Base-by-base conservation (phyloP, 2,329 filamentous ascomycete species). In the Botryosphaeria agaves region DNA sequence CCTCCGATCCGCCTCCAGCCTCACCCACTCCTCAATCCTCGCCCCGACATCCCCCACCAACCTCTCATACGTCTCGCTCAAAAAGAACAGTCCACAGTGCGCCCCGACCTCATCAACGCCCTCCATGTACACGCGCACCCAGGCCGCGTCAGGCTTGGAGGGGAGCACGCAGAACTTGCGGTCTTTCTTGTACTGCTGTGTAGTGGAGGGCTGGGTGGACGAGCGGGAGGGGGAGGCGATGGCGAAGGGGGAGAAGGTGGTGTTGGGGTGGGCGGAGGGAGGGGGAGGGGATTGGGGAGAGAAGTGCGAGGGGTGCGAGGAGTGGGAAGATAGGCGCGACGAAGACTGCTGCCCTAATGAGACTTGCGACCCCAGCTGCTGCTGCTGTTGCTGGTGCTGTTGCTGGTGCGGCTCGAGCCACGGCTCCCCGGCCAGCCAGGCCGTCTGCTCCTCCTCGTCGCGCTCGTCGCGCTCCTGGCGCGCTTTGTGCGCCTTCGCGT, bases 71-170 rank as follows among this genome's bases (percentile, higher is more conserved):
- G 80, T 75, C 35, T 72, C 64, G 5, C 76, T 74, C 0, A 72
- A 55, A 8, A 81, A 69, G 55, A 92, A 93, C 30, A 93, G 57
- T 0, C 78, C 76, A 37, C 81, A 87, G 48, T 92, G 84, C 7
- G 84, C 85, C 5, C 71, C 74, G 1, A 92, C 78, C 51, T 92
- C 81, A 46, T 92, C 84, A 36, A 89, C 72, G 31, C 72, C 74
- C 34, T 76, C 67, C 79, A 94, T 89, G 43, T 73, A 75, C 3
- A 93, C 68, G 26, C 75, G 64, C 1, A 84, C 59, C 84, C 85
- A 93, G 11, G 74, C 69, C 4, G 66, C 57, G 47, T 92, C 82
- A 30, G 66, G 59, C 29, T 60, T 61, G 0, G 78, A 56, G 1
- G 69, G 82, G 3, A 87, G 54, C 41, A 74, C 72, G 54, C 83